Percentiles rank a stretch among this genome's conserved stretches.
These are phyloP conservation scores for Madurella mycetomatis DNA, from an alignment of 2,329 filamentous ascomycete species.

Conservation along the genomic window DNA sequence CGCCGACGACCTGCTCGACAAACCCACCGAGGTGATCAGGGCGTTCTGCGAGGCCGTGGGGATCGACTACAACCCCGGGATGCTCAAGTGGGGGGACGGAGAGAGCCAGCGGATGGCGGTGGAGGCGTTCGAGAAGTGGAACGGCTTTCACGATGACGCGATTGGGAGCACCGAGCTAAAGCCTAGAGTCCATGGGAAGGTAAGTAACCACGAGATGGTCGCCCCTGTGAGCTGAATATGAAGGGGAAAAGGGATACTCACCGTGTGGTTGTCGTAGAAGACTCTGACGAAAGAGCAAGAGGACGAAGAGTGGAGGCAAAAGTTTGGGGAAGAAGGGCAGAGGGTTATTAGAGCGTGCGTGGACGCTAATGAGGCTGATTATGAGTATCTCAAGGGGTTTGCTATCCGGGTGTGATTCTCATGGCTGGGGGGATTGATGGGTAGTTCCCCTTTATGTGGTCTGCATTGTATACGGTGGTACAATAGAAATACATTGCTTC, in stretches of 20 bases:
- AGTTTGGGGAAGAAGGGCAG: slow-evolving; percentile 68
- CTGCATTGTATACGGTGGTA: slow-evolving; percentile 9
- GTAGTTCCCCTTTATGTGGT: slow-evolving; percentile 1
- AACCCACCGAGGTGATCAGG: slow-evolving; percentile 69
- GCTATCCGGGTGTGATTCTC: slow-evolving; percentile 52
- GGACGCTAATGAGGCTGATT: slow-evolving; percentile 66
- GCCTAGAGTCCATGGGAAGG: slow-evolving; percentile 60
- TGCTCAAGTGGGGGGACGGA: slow-evolving; percentile 86
- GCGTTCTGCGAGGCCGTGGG: slow-evolving; percentile 79
- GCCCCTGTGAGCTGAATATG: no score
- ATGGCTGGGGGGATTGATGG: slow-evolving; percentile 6
- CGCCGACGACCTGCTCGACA: slow-evolving; percentile 88
- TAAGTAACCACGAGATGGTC: slow-evolving; percentile 33
- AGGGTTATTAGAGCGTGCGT: slow-evolving; percentile 67
- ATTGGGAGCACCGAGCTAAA: slow-evolving; percentile 75
- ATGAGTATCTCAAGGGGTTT: slow-evolving; percentile 79
- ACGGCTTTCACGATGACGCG: slow-evolving; percentile 93
- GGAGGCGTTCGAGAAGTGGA: slow-evolving; percentile 90
- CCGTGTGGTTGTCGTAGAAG: slow-evolving; percentile 42
- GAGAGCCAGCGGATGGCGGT: slow-evolving; percentile 65
- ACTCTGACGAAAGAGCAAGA: slow-evolving; percentile 61
- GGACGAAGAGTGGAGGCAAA: slow-evolving; percentile 66
- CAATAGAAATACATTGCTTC: slow-evolving; percentile 9
- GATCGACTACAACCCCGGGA: slow-evolving; percentile 67
- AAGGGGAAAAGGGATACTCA: neutral